Evolutionary conservation across 768 basidiomycete species (phyloP), one percentile per base, ranked within the genome.

Genomic region (Podaxis sp.): DNA sequence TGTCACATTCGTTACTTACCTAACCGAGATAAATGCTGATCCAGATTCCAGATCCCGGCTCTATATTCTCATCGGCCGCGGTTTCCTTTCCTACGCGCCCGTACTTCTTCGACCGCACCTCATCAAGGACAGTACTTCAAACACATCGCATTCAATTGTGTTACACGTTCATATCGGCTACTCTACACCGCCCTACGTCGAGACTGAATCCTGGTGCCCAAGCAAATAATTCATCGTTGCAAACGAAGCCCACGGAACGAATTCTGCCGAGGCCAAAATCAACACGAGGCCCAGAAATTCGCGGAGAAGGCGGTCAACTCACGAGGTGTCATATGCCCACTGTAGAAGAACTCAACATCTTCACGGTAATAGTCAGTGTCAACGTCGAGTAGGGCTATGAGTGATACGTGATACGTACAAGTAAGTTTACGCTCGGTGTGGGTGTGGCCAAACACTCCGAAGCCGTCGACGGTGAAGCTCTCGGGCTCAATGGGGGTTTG

Each of bases 371-470:
- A 61, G 56, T 37, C 17, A 25, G 25, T 71, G 73, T 64, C 67
- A 86, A 90, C 90, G 66, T 91, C 89, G 17, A 89, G 79, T 25
- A 66, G 77, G n/a, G 91, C 82, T 68, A 91, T 89, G 33, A 79
- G 19, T 51, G 40, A 54, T 55, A 33, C 8, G 27, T 29, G 33
- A 33, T 59, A 57, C 64, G 33, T 76, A 66, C 85, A 91, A 0
- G 89, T 85, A 65, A 91, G 70, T 17, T 84, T 83, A 49, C 90
- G 85, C 68, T 92, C 91, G n/a, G 79, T 76, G 64, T 91, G 89
- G 63, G 82, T 75, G 2, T 75, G 86, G 0, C 90, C 90, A 19
- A 85, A 77, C 3, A 89, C 80, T 24, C 90, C 90, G 40, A 90
- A 78, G 22, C 85, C 87, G 60, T 89, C 87, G 55, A 91, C 82